Evolutionary conservation across 495 filamentous ascomycete genomes (phyloP), one percentile per base, ranked within the genome.

Genomic region (Daldinia childiae): DNA sequence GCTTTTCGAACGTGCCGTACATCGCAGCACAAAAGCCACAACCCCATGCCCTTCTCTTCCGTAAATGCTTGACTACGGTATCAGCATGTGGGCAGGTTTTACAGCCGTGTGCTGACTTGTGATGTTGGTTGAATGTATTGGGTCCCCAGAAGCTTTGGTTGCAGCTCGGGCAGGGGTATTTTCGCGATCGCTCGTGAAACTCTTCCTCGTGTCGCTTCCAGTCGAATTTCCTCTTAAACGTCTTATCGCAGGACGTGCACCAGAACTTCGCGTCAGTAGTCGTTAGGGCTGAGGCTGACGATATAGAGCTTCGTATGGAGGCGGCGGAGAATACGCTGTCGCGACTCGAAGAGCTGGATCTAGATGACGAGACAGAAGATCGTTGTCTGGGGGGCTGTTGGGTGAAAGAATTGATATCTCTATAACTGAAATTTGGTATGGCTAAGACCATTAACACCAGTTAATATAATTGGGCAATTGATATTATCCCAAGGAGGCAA

Each of bases 131-230:
- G 68, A 84, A 85, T 4, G 81, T 82, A 67, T 83, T 84, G 57
- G 82, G 80, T 19, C 82, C 82, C 82, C 81, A 84, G 65, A 84
- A 84, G 66, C 81, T 79, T 75, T 81, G 82, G 68, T 82, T 83
- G 74, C 83, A 85, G 72, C 73, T 78, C 9, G 81, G 80, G 62
- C 83, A 85, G 7, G 83, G 83, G 60, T 85, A 85, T 57, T 82
- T 81, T 64, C 81, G 81, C 65, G 81, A 82, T 39, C 83, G 81
- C 69, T 85, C 83, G 79, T 85, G 83, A 65, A 85, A 83, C 69
- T 84, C 82, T 70, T 85, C 83, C 59, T 84, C 82, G 74, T 85
- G 83, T 14, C 82, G 72, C 78, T 84, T 85, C 83, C 83, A 85
- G 75, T 84, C 83, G 64, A 84, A 84, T 72, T 85, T 85, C 62